Base-by-base conservation (phyloP, 148 eudicot genomes). In the Camellia granthamiana region DNA sequence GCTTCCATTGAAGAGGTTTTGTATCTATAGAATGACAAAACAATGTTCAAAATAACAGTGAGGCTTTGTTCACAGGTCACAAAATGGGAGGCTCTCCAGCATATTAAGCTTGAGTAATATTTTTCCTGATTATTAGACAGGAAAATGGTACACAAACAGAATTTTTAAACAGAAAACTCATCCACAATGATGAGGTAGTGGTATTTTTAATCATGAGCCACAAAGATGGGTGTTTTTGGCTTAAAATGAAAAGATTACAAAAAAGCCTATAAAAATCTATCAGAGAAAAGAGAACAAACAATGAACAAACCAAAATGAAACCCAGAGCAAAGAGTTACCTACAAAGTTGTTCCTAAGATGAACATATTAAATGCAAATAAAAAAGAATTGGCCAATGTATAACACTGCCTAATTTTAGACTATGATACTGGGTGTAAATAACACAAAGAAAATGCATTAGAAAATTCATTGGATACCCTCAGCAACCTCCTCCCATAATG, bases 401-500 rank as follows among this genome's bases (percentile, higher is more conserved):
- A 54, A 16, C 30, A 23, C 6, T 5, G 14, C 30, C 55, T 55
- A 41, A 42, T 54, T 23, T 19, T 23, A 60, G 64, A 60, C 64
- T 4, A 60, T 15, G 64, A 23, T 18, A 60, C 21, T 38, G 30
- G 6, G n/a, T 5, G 55, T 46, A 58, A 65, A n/a, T 13, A 59
- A 58, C 59, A 42, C 21, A n/a, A n/a, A 66, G 78, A 52, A 75
- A 78, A 58, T 7, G 47, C 44, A 38, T 23, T 23, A 23, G 30
- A 23, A 23, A 23, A 23, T 23, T 23, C 30, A 23, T 46, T 58
- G 49, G 13, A 61, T 84, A 95, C 98, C 96, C 82, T 91, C 90
- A 21, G 76, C 91, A 62, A 91, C 82, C 83, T 96, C 99, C 84
- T 96, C 99, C 97, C 97, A 96, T 82, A 96, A 62, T 14, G 97